Base-by-base conservation (phyloP, 352 stramenopile genomes). In the Pythium utonaiense region DNA sequence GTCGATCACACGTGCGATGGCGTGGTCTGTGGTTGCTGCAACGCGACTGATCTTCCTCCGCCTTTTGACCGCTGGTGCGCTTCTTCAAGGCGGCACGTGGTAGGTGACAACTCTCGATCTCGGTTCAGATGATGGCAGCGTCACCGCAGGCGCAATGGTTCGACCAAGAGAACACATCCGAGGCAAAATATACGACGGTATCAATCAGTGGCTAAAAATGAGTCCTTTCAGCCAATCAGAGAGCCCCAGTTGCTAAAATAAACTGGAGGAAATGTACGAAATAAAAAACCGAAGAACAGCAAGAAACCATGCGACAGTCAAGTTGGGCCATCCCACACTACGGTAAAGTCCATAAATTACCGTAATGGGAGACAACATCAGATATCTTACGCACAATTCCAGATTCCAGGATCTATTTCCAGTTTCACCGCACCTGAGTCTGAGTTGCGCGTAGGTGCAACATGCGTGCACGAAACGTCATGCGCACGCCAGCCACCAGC, bases 271-370 rank as follows among this genome's bases (percentile, higher is more conserved):
- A 38, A 9, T 55, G 49, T n/a, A 42, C 21, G 25, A 24, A 66
- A 66, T 57, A 60, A 60, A 66, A 66, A 66, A 66, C 59, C 42
- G 59, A 66, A 66, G 52, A 66, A 60, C 31, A 60, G 24, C 19
- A 66, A 56, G 59, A 59, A 66, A 56, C 22, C 33, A 44, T 59
- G 58, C 30, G 59, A 52, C 51, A 60, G 48, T 27, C 57, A 21
- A 52, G 27, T 56, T 47, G 44, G 16, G 45, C 34, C 34, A 22
- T 62, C 45, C 44, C 44, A 62, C 27, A 14, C 27, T 42, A n/a
- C 21, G 16, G 24, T 31, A 21, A 49, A 36, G 17, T 2, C 30
- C 12, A 47, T 66, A 66, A 56, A 60, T 57, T 66, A 66, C 59
- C 24, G 30, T 25, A 47, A 19, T 25, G 19, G 16, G 13, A 48